These are phyloP conservation scores for Pisolithus sp. DNA, from an alignment of 768 basidiomycete genomes.

Conservation along the genomic window DNA sequence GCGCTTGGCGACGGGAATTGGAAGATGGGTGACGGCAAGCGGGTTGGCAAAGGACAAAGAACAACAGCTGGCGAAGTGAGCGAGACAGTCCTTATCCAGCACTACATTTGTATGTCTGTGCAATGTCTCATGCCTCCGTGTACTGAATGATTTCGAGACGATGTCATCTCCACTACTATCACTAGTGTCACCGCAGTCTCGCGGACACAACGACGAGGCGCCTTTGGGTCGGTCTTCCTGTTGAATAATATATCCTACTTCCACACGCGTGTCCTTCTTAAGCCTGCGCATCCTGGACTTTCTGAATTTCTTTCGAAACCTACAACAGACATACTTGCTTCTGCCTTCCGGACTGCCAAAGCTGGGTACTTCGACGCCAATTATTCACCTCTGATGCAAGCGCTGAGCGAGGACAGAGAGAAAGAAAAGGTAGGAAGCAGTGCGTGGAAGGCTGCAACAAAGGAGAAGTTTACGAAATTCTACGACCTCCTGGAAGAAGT, in stretches of 20 bases:
- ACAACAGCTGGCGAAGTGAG: slow-evolving; percentile 40
- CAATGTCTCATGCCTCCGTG: neutral
- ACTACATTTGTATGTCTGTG: slow-evolving; percentile 58
- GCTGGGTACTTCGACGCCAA: slow-evolving; percentile 81
- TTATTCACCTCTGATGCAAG: slow-evolving; percentile 70
- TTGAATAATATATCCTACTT: slow-evolving; percentile 76
- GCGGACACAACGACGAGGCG: slow-evolving; percentile 51
- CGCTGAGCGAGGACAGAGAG: slow-evolving; percentile 41
- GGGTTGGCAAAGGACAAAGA: slow-evolving; percentile 46
- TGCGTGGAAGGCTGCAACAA: slow-evolving; percentile 50
- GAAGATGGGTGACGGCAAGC: slow-evolving; percentile 84
- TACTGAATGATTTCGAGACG: slow-evolving; percentile 39
- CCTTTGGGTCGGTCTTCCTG: slow-evolving; percentile 69
- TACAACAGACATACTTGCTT: slow-evolving; percentile 56
- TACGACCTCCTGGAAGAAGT: slow-evolving; percentile 78
- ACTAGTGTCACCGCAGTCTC: slow-evolving; percentile 58
- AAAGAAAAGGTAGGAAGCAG: slow-evolving; percentile 41
- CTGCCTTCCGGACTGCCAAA: slow-evolving; percentile 73
- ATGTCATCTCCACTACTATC: slow-evolving; percentile 64
- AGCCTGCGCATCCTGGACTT: slow-evolving; percentile 43
- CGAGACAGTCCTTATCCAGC: slow-evolving; percentile 59
- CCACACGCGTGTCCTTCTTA: slow-evolving; percentile 49
- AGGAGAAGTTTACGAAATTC: slow-evolving; percentile 80
- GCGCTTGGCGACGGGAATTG: slow-evolving; percentile 84
- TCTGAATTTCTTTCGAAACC: slow-evolving; percentile 52